Evolutionary conservation across 2,329 filamentous ascomycete species (phyloP), one percentile per base, ranked within the genome.

Genomic region (Claviceps arundinis): DNA sequence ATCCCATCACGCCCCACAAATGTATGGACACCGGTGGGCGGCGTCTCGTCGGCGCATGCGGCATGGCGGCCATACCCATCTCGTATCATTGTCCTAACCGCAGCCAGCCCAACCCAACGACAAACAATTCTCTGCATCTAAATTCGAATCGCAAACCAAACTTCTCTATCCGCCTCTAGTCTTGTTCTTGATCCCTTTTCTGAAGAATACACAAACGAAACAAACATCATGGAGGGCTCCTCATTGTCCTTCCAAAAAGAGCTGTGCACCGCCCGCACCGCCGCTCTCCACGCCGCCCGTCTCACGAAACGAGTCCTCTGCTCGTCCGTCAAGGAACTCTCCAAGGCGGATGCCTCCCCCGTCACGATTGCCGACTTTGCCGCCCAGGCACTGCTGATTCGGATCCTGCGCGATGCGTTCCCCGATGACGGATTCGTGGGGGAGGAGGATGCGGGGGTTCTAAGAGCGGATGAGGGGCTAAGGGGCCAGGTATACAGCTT

Each of bases 281-380:
- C 76, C 19, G 75, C 81, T 17, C 74, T 78, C 57, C 68, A 73
- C 55, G 79, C 80, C 50, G 73, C 77, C 3, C 64, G 77, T 16
- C 69, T 83, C 40, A 83, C 80, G 17, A 81, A 81, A 60, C 59
- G 56, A 37, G 62, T 69, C 22, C 65, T 65, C 61, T 67, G 60
- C 61, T 67, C 61, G 61, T 67, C 54, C 64, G 81, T 58, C 67
- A 69, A 69, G 52, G 71, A 70, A 22, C 68, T 81, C 50, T 71
- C 75, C 59, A 83, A 84, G 61, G 69, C 68, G 52, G 80, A 84
- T 61, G 67, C 71, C 48, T 76, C 74, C 0, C 80, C 80, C 24
- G 81, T 84, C 49, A 83, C 81, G 1, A 73, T 81, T 40, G 80
- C 78, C 54, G 80, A 84, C 61, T 82, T 83, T 60, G 80, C 77